A percentile compares a stretch with the other conserved stretches of the same genome.
These are phyloP conservation scores for Pleurotus platypus DNA, from an alignment of 768 basidiomycete species.

Conservation along the genomic window DNA sequence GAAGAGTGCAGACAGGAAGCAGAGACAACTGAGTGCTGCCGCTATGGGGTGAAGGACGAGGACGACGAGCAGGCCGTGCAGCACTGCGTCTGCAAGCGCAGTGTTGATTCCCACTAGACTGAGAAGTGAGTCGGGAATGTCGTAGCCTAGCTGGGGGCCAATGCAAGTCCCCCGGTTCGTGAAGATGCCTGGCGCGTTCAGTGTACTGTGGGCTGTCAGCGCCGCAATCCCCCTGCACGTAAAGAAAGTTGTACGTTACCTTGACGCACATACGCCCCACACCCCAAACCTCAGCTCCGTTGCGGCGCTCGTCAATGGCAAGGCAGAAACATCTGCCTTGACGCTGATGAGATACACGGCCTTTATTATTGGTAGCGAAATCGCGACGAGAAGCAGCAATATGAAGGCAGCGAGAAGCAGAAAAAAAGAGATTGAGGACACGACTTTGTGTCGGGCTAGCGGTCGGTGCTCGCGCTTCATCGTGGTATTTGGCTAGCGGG, in stretches of 20 bases:
- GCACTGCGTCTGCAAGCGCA: constrained; percentile 39
- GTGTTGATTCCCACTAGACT: constrained; percentile 39
- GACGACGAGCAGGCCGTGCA: constrained; percentile 46
- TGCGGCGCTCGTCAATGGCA: constrained; percentile 46
- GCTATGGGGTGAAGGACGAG: constrained; percentile 70
- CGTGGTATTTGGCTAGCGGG: not conserved
- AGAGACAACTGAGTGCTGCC: constrained; percentile 54
- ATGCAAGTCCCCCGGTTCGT: constrained; percentile 48
- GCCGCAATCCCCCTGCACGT: not conserved
- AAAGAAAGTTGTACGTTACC: constrained; percentile 24
- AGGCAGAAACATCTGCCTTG: constrained; percentile 24
- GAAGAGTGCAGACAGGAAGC: constrained; percentile 52
- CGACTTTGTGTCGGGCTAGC: constrained; percentile 38
- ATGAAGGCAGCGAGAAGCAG: constrained; percentile 61
- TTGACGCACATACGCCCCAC: constrained; percentile 77
- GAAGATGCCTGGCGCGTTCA: constrained; percentile 28
- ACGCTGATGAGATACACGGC: constrained; percentile 59
- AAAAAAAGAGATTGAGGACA: constrained; percentile 44
- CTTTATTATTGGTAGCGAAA: constrained; percentile 75
- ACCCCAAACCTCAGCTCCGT: constrained; percentile 72
- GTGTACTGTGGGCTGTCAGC: not conserved
- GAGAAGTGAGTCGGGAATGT: constrained; percentile 46
- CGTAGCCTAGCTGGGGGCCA: constrained; percentile 68
- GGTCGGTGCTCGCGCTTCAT: constrained; percentile 28
- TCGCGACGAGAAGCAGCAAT: constrained; percentile 71